Base-by-base conservation (phyloP, 2,329 filamentous ascomycete species). In the Cadophora luteo-olivacea region DNA sequence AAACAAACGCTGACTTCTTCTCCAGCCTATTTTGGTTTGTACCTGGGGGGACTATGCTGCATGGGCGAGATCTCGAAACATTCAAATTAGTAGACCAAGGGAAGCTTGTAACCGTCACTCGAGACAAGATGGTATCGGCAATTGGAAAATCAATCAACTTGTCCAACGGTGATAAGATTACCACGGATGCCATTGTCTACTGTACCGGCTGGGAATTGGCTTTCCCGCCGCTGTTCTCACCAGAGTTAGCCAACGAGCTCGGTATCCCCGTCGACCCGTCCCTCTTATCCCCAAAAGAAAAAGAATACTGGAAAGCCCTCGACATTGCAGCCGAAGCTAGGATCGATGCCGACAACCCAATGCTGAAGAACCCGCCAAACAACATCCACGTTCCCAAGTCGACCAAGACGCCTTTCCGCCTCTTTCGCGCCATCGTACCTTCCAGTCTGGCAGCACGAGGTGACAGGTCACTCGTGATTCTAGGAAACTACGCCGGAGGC, bases 171-270 rank as follows among this genome's bases (percentile, higher is more conserved):
- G 82, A 80, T 0, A 75, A 69, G 0, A 73, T 89, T 5, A 70
- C 81, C 8, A 80, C 84, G 0, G 85, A 89, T 72, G 81, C 81
- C 0, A 74, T 90, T 3, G 80, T 86, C 68, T 87, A 83, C 72
- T 83, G 83, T 25, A 89, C 86, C 0, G 88, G 88, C 4, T 90
- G 87, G 87, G 82, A 84, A 71, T 19, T 60, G 12, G 45, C 64
- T 0, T 51, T 57, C 4, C 38, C 55, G 2, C 16, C 60, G 6
- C 52, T 70, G 19, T 67, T 68, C 67, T 25, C 64, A 1, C 61
- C 60, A 2, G 16, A 36, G 14, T 61, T 70, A 1, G 61, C 66
- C 29, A 49, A 67, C 25, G 64, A 65, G 4, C 24, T 70, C 12
- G 69, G 67, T 4, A 29, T 70, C 2, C 69, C 64, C 7, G 41